A percentile compares a stretch with the other conserved stretches of the same genome.
Evolutionary conservation across 306 rosid genomes (phyloP).

Genomic region (Sophora flavescens): DNA sequence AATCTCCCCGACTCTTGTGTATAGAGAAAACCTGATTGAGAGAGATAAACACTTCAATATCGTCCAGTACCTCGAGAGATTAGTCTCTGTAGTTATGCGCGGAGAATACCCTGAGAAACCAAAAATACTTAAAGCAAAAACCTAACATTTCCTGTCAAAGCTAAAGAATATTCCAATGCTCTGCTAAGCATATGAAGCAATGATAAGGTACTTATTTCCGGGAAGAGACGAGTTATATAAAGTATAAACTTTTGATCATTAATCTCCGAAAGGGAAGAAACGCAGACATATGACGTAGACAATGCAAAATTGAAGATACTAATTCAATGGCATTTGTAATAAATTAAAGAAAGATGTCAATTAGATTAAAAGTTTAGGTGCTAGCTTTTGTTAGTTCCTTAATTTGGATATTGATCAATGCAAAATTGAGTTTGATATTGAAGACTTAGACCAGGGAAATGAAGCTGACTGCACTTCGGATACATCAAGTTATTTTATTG

Average conservation of each 20-base stretch:
- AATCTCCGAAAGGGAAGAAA: neutral
- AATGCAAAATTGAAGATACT: neutral
- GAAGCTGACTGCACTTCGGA: neutral
- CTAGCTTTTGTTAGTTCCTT: neutral
- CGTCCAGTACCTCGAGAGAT: too few species aligned
- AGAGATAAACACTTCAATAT: too few species aligned
- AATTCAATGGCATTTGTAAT: neutral
- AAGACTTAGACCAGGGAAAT: neutral
- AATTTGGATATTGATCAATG: neutral
- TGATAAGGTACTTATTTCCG: slow-evolving; percentile 7
- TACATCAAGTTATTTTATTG: neutral
- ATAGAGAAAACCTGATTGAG: too few species aligned
- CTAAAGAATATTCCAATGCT: neutral
- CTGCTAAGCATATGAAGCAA: neutral
- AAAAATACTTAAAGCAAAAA: neutral
- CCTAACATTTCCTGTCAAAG: slow-evolving; percentile 36
- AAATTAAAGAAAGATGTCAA: slow-evolving; percentile 12
- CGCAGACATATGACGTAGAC: neutral
- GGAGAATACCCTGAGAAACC: too few species aligned
- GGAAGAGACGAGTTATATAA: slow-evolving; percentile 3
- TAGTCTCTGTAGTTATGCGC: too few species aligned
- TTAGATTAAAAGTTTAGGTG: neutral
- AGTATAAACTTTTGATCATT: neutral
- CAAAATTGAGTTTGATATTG: slow-evolving; percentile 1
- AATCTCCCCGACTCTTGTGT: too few species aligned